Conservation (phyloP, 352 stramenopile genomes). For the Pythium brassicae region DNA sequence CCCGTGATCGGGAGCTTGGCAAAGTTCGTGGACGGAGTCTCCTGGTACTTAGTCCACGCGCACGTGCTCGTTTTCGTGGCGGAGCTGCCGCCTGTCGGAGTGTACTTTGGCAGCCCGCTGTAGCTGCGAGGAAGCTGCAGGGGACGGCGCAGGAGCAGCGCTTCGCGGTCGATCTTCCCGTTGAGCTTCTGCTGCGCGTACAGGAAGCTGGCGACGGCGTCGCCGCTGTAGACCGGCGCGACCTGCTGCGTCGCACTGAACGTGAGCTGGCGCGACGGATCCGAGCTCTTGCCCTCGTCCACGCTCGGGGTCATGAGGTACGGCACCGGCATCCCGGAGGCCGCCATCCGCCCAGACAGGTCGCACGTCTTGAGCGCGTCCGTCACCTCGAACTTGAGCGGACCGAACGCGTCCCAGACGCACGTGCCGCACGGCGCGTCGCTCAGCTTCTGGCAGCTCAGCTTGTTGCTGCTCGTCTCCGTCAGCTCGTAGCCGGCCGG, state of each 20-base stretch:
- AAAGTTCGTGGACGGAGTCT: neutral
- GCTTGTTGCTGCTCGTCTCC: neutral
- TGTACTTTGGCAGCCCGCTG: neutral
- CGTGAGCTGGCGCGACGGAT: conserved; percentile 2
- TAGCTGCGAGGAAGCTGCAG: conserved; percentile 5
- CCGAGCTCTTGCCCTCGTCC: conserved; percentile 2
- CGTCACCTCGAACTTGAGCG: conserved; percentile 13
- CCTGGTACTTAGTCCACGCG: conserved; percentile 6
- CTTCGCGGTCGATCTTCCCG: conserved; percentile 8
- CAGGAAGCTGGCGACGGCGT: conserved; percentile 4
- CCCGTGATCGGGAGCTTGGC: neutral
- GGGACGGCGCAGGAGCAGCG: conserved; percentile 5
- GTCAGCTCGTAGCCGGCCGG: conserved; percentile 16
- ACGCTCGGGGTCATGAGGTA: conserved; percentile 6
- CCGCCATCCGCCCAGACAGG: conserved; percentile 1
- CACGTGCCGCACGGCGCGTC: conserved; percentile 5
- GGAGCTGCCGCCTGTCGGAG: neutral
- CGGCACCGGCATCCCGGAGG: conserved; percentile 1
- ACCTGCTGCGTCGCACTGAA: neutral
- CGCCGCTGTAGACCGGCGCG: conserved; percentile 11
- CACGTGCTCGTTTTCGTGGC: conserved; percentile 3
- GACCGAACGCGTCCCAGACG: conserved; percentile 13
- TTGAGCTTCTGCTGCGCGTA: conserved; percentile 1
- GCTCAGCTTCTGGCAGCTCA: conserved; percentile 6
- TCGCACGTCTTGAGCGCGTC: conserved; percentile 7